Evolutionary conservation across 2,329 filamentous ascomycete species (phyloP).

Genomic region (Bipolaris oryzae): DNA sequence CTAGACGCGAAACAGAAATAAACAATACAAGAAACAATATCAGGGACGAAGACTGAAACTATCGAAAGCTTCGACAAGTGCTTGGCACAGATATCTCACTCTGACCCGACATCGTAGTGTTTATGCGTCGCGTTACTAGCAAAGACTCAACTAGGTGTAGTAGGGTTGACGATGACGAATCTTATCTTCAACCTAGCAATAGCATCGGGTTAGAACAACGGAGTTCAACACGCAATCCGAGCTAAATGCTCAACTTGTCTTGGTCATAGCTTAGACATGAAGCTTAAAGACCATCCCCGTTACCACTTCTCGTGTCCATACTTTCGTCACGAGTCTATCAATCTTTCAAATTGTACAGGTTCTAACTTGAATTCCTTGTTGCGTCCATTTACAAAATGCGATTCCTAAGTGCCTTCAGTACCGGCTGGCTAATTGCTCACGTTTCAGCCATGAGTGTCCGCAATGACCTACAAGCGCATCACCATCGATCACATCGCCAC

Average conservation of each 20-base stretch:
- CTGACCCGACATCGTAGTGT: not conserved
- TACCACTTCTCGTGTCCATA: not conserved
- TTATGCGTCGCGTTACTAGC: not conserved
- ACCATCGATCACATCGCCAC: not conserved
- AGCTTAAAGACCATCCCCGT: not conserved
- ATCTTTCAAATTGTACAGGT: too few relatives aligned
- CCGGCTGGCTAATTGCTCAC: not conserved
- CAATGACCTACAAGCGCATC: not conserved
- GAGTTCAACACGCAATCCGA: not conserved
- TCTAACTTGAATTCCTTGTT: too few relatives aligned
- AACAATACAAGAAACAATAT: too few relatives aligned
- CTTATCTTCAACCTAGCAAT: not conserved
- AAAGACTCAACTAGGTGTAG: not conserved
- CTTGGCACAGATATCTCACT: not conserved
- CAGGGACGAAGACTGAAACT: not conserved
- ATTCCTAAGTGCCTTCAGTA: not conserved
- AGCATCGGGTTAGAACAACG: not conserved
- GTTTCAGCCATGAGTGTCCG: not conserved
- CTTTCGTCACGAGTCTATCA: not conserved
- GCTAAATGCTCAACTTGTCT: not conserved
- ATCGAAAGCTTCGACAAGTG: not conserved
- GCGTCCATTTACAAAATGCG: not conserved
- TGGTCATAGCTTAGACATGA: not conserved
- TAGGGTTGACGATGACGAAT: not conserved
- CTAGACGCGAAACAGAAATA: too few relatives aligned